Evolutionary conservation across 805 yeast genomes (phyloP).

Genomic region (Blastobotrys parvus): DNA sequence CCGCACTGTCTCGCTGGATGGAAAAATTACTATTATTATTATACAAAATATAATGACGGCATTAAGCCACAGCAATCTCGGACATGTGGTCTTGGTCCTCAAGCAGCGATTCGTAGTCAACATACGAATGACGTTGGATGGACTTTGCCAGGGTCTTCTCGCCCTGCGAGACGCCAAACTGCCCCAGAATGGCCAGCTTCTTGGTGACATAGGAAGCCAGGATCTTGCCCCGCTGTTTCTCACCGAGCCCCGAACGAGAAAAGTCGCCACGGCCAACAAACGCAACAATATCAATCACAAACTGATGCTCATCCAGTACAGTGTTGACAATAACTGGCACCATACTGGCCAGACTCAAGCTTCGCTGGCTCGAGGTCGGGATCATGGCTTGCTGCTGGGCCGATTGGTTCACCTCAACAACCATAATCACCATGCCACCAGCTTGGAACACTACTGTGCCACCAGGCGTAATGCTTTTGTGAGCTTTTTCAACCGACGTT

Average conservation of each 20-base stretch:
- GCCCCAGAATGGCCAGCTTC: constrained; percentile 28
- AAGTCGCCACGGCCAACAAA: constrained; percentile 59
- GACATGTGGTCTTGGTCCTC: neutral
- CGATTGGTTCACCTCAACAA: constrained; percentile 46
- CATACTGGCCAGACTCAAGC: constrained; percentile 49
- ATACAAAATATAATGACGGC: too few species aligned
- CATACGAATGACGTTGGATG: constrained; percentile 1
- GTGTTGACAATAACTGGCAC: constrained; percentile 78
- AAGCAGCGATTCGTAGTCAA: neutral
- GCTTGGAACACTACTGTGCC: constrained; percentile 65
- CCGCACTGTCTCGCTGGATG: too few species aligned
- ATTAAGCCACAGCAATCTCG: neutral
- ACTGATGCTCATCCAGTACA: constrained; percentile 70
- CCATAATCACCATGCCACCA: constrained; percentile 67
- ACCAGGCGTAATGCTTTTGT: constrained; percentile 34
- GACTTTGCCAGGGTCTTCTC: constrained; percentile 14
- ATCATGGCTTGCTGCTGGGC: constrained; percentile 15
- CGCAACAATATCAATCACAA: constrained; percentile 75
- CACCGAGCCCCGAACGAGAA: constrained; percentile 64
- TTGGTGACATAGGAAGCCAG: constrained; percentile 49
- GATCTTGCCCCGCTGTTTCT: constrained; percentile 66
- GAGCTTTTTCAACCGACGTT: constrained; percentile 48
- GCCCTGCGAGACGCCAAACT: constrained; percentile 19
- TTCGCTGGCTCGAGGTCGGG: neutral
- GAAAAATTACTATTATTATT: too few species aligned